phyloP scores from a whole-genome alignment of 169 alveolate genomes.

The Cryptosporidium canis region DNA sequence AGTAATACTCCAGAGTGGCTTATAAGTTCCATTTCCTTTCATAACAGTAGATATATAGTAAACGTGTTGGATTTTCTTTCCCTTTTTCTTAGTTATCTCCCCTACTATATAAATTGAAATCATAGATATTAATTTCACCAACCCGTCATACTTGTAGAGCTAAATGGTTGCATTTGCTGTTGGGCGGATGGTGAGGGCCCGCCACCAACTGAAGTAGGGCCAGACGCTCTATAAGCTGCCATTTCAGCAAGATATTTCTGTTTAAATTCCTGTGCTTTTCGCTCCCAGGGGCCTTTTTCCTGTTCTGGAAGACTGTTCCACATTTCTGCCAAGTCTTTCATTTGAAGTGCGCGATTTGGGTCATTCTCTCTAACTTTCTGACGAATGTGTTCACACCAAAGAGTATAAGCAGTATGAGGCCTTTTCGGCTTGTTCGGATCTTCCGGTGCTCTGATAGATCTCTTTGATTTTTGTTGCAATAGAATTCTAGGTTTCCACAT shows the following conservation, averaged over 20 bases:
- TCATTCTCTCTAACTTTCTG: slow-evolving; percentile 72
- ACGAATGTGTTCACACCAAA: slow-evolving; percentile 73
- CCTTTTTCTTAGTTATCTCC: background rate
- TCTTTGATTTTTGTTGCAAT: slow-evolving; percentile 54
- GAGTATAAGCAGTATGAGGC: slow-evolving; percentile 72
- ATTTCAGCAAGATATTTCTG: slow-evolving; percentile 71
- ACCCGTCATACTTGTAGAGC: slow-evolving; percentile 73
- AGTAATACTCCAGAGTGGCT: background rate
- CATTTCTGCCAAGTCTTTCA: slow-evolving; percentile 71
- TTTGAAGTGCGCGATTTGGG: slow-evolving; percentile 70
- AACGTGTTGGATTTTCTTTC: background rate
- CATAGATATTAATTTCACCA: slow-evolving; percentile 41
- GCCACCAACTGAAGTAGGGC: slow-evolving; percentile 69
- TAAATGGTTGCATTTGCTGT: slow-evolving; percentile 72
- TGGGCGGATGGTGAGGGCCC: slow-evolving; percentile 73
- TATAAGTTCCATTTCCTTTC: background rate
- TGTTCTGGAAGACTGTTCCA: slow-evolving; percentile 74
- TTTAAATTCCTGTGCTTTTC: slow-evolving; percentile 66
- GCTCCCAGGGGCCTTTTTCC: slow-evolving; percentile 72
- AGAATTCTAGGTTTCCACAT: slow-evolving; percentile 70
- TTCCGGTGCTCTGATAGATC: slow-evolving; percentile 61
- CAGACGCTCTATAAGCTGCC: slow-evolving; percentile 73
- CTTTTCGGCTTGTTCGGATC: slow-evolving; percentile 71
- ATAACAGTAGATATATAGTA: slow-evolving; percentile 10
- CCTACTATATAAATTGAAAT: background rate